Conservation (phyloP, 768 basidiomycete genomes). For the Postia placenta region DNA sequence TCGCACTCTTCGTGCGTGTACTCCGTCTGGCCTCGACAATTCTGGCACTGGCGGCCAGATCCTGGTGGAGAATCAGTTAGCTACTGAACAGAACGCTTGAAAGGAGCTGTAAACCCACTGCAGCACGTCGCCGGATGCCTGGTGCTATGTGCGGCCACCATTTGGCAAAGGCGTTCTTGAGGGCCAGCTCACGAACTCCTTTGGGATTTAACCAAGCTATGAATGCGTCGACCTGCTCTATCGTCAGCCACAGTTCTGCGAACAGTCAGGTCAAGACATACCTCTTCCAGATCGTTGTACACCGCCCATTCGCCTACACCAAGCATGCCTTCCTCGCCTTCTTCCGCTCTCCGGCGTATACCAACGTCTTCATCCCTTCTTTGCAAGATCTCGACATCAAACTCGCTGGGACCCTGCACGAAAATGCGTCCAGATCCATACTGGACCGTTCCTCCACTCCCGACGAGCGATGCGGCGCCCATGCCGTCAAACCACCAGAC, state of each 20-base stretch:
- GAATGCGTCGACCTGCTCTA: constrained; percentile 67
- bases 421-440: constrained; percentile 91
- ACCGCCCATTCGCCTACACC: constrained; percentile 84
- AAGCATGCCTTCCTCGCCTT: constrained; percentile 71
- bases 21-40: constrained; percentile 79
- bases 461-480: constrained; percentile 76
- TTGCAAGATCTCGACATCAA: constrained; percentile 68
- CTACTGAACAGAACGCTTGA: no score
- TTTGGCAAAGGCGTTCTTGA: constrained; percentile 71
- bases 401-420: constrained; percentile 85
- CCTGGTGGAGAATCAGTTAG: constrained; percentile 35
- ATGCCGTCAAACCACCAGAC: constrained; percentile 99
- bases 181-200: constrained; percentile 80
- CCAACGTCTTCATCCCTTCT: constrained; percentile 50
- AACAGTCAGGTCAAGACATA: constrained; percentile 28
- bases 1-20: constrained; percentile 51
- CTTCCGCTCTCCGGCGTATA: constrained; percentile 64
- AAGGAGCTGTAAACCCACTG: constrained; percentile 43
- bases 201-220: constrained; percentile 88
- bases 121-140: constrained; percentile 69
- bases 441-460: constrained; percentile 69
- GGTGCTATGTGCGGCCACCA: constrained; percentile 81
- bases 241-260: constrained; percentile 2
- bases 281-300: constrained; percentile 85
- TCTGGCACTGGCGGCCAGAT: constrained; percentile 61